A percentile compares a stretch with the other conserved stretches of the same genome.
phyloP scores from a whole-genome alignment of 768 basidiomycete genomes.

The Postia placenta region DNA sequence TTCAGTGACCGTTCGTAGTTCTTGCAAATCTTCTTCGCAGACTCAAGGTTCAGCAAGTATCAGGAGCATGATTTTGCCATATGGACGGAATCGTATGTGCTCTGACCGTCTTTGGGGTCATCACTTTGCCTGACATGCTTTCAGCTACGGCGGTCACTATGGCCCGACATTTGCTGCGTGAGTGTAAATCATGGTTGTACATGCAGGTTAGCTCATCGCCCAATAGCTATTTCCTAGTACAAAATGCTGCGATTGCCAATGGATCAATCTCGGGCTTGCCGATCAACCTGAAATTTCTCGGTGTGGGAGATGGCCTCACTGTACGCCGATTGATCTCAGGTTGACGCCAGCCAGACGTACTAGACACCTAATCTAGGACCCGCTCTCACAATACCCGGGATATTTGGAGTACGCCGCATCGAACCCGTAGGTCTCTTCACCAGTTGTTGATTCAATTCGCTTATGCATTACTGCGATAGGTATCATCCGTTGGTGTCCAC shows the following conservation, averaged over 20 bases:
- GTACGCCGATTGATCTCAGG: slow-evolving; percentile 25
- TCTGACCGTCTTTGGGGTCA: not conserved
- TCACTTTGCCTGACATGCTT: slow-evolving; percentile 7
- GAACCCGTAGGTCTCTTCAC: slow-evolving; percentile 31
- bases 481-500: slow-evolving; percentile 48
- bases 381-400: slow-evolving; percentile 48
- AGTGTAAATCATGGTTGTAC: not conserved
- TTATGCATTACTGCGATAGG: slow-evolving; percentile 2
- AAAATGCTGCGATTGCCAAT: slow-evolving; percentile 49
- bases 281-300: slow-evolving; percentile 58
- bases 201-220: not conserved
- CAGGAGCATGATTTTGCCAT: slow-evolving; percentile 42
- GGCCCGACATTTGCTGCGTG: slow-evolving; percentile 31
- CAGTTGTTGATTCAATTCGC: not conserved
- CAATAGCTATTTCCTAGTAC: slow-evolving; percentile 43
- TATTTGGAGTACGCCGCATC: slow-evolving; percentile 49
- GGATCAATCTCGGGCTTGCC: slow-evolving; percentile 38
- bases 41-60: slow-evolving; percentile 46
- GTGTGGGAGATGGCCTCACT: slow-evolving; percentile 57
- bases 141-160: slow-evolving; percentile 33
- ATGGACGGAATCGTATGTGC: slow-evolving; percentile 56
- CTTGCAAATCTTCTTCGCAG: slow-evolving; percentile 56
- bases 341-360: not conserved
- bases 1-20: slow-evolving; percentile 23
- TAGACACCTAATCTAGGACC: slow-evolving; percentile 21